A percentile compares a stretch with the other conserved stretches of the same genome.
These are phyloP conservation scores for Penicillium coffeae DNA, from an alignment of 495 filamentous ascomycete species.

Conservation along the genomic window DNA sequence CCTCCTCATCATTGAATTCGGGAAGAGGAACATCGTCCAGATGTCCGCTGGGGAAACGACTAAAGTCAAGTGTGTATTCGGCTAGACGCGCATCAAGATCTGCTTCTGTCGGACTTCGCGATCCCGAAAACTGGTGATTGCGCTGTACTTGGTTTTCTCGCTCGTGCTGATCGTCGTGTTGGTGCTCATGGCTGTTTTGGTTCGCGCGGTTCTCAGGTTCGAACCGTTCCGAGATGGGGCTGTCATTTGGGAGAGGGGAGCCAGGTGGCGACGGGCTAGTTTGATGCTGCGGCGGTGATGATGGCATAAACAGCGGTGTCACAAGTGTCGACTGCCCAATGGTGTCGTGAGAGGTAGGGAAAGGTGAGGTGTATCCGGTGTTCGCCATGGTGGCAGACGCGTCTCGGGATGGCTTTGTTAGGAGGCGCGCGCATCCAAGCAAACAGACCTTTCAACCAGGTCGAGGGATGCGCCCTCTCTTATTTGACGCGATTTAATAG, in stretches of 20 bases:
- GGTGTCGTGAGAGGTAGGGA: conserved; percentile 44
- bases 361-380: conserved; percentile 35
- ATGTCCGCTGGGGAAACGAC: conserved; percentile 39
- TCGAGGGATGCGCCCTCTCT: not conserved
- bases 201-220: not conserved
- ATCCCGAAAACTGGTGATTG: conserved; percentile 19
- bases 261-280: conserved; percentile 15
- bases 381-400: conserved; percentile 33
- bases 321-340: conserved; percentile 42
- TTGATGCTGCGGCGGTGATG: conserved; percentile 28
- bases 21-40: conserved; percentile 27
- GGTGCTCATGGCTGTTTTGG: not conserved
- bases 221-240: conserved; percentile 14
- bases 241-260: conserved; percentile 24
- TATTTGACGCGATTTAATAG: not conserved
- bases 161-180: not conserved
- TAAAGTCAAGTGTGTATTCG: conserved; percentile 46
- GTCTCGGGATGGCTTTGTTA: conserved; percentile 11
- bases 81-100: conserved; percentile 44
- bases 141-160: conserved; percentile 16
- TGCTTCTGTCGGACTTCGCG: conserved; percentile 23
- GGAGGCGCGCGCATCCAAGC: not conserved
- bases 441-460: not conserved
- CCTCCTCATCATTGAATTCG: conserved; percentile 27
- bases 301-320: conserved; percentile 38